Evolutionary conservation across 805 yeast genomes (phyloP), one percentile per base, ranked within the genome.

Genomic region (Zygotorulaspora danielsina): DNA sequence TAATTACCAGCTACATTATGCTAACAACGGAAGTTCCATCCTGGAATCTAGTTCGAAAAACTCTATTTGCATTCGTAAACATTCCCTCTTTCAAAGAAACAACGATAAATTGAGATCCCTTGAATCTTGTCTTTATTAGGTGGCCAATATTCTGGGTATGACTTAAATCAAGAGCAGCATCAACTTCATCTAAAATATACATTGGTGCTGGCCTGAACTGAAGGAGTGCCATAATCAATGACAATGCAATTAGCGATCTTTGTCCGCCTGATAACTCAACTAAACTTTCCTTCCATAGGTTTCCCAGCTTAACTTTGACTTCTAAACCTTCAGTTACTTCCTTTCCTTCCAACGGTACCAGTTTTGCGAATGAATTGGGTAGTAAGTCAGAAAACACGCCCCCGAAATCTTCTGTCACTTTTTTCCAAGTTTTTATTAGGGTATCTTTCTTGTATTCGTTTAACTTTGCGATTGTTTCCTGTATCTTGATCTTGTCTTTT

Each of bases 121-220:
- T 84, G 66, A 93, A 93, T 51, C 96, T 71, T 0, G 97, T 90
- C 65, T 90, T 93, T 63, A 93, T 93, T 59, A 93, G 71, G 56
- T 87, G 96, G 3, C 99, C 99, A 55, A 93, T 93, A 55, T 93
- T 93, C 62, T 93, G 97, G 1, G 99, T 93, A 59, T 93, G 99
- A 43, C 94, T 85, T 48, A 90, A 73, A 70, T 93, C 99, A 49
- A 93, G 72, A 1, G 99, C 99, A 1, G 99, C 98, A 67, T 93
- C 98, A 26, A 93, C 97, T 66, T 93, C 98, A 65, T 93, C 98
- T 42, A 93, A 69, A 51, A 93, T 90, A 57, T 93, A 93, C 95
- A 93, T 85, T 6, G 98, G 98, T 1, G 99, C 98, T 4, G 99
- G 99, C 61, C 88, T 86, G 70, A 84, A 90, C 61, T 88, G 95